Evolutionary conservation across 2,329 filamentous ascomycete genomes (phyloP).

Genomic region (Colletotrichum sidae): DNA sequence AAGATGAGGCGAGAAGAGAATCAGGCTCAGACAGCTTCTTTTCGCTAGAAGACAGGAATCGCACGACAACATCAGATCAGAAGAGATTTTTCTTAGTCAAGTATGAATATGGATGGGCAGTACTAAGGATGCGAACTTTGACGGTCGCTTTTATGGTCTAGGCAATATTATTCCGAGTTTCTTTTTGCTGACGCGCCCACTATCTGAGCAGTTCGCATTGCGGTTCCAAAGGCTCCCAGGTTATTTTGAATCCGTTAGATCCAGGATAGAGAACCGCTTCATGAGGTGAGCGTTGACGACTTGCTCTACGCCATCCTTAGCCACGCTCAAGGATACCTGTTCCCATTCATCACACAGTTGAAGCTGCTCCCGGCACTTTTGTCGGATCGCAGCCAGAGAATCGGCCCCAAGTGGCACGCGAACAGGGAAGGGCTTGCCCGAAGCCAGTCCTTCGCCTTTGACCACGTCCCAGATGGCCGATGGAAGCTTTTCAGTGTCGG

Average conservation of each 20-base stretch:
- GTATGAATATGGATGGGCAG: too few relatives aligned
- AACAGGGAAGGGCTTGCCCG: conserved; percentile 41
- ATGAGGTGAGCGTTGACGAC: neutral
- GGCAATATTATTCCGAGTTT: too few relatives aligned
- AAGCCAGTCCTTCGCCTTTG: conserved; percentile 42
- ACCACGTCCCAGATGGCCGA: conserved; percentile 43
- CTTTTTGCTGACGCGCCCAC: too few relatives aligned
- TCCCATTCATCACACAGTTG: conserved; percentile 15
- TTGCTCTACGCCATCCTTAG: neutral
- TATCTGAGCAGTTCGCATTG: too few relatives aligned
- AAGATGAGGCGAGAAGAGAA: too few relatives aligned
- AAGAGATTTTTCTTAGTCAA: too few relatives aligned
- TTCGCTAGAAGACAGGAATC: too few relatives aligned
- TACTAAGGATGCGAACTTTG: too few relatives aligned
- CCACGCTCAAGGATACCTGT: conserved; percentile 3
- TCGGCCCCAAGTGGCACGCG: conserved; percentile 48
- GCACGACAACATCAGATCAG: too few relatives aligned
- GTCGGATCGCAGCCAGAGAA: conserved; percentile 40
- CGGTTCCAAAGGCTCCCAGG: too few relatives aligned
- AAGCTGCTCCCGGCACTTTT: conserved; percentile 40
- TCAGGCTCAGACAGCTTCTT: too few relatives aligned
- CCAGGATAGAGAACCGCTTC: conserved; percentile 2
- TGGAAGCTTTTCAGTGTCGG: conserved; percentile 41
- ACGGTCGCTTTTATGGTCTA: too few relatives aligned
- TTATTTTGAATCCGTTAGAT: neutral